Base-by-base conservation (phyloP, 108 stramenopile species). In the Cafeteria roenbergensis region DNA sequence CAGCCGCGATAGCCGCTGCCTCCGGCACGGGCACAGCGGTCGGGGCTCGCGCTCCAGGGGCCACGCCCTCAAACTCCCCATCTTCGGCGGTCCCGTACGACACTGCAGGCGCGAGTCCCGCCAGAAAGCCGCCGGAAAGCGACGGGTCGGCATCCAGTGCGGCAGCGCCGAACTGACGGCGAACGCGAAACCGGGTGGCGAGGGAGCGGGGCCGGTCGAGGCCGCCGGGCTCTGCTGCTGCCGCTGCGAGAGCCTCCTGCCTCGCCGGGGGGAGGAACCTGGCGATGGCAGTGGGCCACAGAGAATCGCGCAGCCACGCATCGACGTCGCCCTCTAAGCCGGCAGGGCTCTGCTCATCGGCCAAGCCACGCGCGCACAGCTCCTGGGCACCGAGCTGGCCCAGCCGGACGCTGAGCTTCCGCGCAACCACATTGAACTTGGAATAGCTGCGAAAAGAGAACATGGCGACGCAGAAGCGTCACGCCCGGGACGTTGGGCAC, bases 321-420 rank as follows among this genome's bases (percentile, higher is more conserved):
- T 69, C 68, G 21, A 69, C 25, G 27, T 69, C 68, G 24, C 68
- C 59, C 20, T 69, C 68, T 0, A 69, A 20, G 33, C 71, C 71
- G 37, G 51, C 27, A 17, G 32, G n/a, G 26, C 65, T 67, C 26
- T 71, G 64, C 22, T 71, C 71, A 1, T 71, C 71, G 2, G 27
- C 71, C 3, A 71, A 42, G 12, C 71, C 71, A 6, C 38, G 51
- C 2, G 31, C 29, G n/a, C 34, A 34, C 3, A 67, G 30, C 28
- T 57, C 48, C 9, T 6, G 57, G 3, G 65, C 71, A 26, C 71
- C 71, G 24, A 71, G 66, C 57, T 71, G 71, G 26, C 30, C 21
- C 25, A 71, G 36, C 1, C 71, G 34, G 4, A 17, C 31, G 32
- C 52, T 22, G 20, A 71, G 57, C 66, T 36, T 71, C 20, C 61